phyloP scores from a whole-genome alignment of 1,139 yeast genomes.

The Pichia kudriavzevii region DNA sequence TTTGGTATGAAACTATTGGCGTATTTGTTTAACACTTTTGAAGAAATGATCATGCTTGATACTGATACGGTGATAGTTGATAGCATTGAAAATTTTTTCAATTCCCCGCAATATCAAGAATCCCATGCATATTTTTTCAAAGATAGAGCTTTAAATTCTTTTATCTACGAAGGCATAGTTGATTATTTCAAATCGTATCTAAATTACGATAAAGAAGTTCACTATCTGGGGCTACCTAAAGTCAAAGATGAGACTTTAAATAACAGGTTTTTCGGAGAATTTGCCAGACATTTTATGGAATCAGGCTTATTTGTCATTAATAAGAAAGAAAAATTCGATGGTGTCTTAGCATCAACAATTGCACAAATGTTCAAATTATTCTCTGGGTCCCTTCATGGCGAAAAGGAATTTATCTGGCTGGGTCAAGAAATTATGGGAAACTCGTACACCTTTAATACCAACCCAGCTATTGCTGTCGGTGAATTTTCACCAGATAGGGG shows the following conservation, averaged over 20 bases:
- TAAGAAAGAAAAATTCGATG: conserved; percentile 37
- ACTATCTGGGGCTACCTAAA: conserved; percentile 18
- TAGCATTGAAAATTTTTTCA: conserved; percentile 30
- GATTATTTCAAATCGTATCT: conserved; percentile 40
- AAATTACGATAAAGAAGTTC: conserved; percentile 30
- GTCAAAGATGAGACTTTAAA: conserved; percentile 19
- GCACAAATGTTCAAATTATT: conserved; percentile 30
- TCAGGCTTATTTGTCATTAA: conserved; percentile 49
- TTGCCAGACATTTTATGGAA: conserved; percentile 48
- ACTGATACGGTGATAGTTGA: conserved; percentile 50
- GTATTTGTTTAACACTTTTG: conserved; percentile 40
- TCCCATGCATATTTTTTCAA: conserved; percentile 34
- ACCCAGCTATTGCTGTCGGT: conserved; percentile 48
- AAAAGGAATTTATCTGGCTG: conserved; percentile 60
- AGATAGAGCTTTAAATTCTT: conserved; percentile 33
- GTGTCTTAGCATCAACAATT: conserved; percentile 37
- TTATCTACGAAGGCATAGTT: conserved; percentile 36
- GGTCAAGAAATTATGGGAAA: conserved; percentile 48
- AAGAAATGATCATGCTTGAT: conserved; percentile 44
- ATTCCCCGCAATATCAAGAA: conserved; percentile 27
- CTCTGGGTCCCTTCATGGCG: conserved; percentile 38
- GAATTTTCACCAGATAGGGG: conserved; percentile 27
- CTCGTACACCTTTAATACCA: conserved; percentile 40
- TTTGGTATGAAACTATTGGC: conserved; percentile 46
- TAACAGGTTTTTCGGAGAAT: conserved; percentile 35